phyloP scores from a whole-genome alignment of 805 yeast genomes.

The Candida morakotiae region DNA sequence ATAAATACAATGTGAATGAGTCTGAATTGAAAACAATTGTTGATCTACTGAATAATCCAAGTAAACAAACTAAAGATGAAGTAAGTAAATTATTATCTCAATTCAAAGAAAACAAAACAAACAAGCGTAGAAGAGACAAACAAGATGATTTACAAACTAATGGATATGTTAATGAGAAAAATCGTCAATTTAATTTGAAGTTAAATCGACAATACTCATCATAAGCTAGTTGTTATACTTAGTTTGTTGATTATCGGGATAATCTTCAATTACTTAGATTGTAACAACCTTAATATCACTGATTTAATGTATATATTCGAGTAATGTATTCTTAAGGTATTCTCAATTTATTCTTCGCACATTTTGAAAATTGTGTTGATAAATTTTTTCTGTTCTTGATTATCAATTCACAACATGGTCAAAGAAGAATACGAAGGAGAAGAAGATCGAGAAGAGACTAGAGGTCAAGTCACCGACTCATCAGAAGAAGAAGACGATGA shows the following conservation, averaged over 20 bases:
- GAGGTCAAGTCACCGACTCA: conserved; percentile 43
- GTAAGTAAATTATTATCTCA: conserved; percentile 31
- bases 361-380: background rate
- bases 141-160: conserved; percentile 28
- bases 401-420: conserved; percentile 21
- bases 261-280: no score
- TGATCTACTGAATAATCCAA: conserved; percentile 33
- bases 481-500: conserved; percentile 90
- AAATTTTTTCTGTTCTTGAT: background rate
- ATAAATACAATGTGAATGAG: conserved; percentile 19
- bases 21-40: conserved; percentile 12
- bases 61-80: conserved; percentile 18
- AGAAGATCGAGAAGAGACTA: conserved; percentile 27
- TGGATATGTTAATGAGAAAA: conserved; percentile 63
- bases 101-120: conserved; percentile 31
- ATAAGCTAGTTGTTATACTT: no score
- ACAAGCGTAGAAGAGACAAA: conserved; percentile 30
- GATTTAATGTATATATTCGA: no score
- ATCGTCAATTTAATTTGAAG: conserved; percentile 70
- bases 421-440: conserved; percentile 33
- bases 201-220: conserved; percentile 50
- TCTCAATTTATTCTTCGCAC: background rate
- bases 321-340: no score
- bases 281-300: no score
- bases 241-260: no score